Conservation (phyloP, 169 alveolate species). For the Toxoplasma gondii region DNA sequence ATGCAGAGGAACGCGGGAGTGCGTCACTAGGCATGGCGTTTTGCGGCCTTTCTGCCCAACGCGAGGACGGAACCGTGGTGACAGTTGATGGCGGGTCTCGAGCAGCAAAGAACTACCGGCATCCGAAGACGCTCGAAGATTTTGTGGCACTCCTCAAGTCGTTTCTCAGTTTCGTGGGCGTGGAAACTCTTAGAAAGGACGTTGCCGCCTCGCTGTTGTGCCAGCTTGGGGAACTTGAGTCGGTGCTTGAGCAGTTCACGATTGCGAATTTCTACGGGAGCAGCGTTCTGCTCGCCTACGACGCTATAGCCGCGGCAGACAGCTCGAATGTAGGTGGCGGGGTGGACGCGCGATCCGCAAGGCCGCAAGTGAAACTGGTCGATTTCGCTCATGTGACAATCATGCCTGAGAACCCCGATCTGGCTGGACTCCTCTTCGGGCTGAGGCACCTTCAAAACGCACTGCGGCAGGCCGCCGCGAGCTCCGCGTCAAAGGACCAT, state of each 20-base stretch:
- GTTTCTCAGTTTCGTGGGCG: neutral
- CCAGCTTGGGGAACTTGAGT: neutral
- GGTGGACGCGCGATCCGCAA: neutral
- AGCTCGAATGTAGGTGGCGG: neutral
- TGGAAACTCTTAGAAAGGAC: neutral
- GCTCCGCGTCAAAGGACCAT: neutral
- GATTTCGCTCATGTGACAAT: constrained; percentile 32
- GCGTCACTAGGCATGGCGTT: constrained; percentile 1
- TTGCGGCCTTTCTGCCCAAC: neutral
- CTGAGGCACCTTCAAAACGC: neutral
- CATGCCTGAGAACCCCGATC: neutral
- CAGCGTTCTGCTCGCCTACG: neutral
- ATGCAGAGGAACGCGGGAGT: constrained; percentile 32
- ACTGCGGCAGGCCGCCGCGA: neutral
- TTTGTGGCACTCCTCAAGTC: neutral
- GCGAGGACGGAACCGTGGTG: neutral
- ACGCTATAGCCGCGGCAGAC: neutral
- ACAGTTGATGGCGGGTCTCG: constrained; percentile 18
- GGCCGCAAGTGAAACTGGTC: neutral
- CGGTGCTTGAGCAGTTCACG: neutral
- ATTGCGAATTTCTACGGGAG: constrained; percentile 16
- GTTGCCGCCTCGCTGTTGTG: neutral
- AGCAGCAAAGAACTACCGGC: neutral
- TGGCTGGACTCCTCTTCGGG: neutral
- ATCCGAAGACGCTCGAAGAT: constrained; percentile 5